Conservation (phyloP, 2,329 filamentous ascomycete genomes). For the Cladosporium sp. region DNA sequence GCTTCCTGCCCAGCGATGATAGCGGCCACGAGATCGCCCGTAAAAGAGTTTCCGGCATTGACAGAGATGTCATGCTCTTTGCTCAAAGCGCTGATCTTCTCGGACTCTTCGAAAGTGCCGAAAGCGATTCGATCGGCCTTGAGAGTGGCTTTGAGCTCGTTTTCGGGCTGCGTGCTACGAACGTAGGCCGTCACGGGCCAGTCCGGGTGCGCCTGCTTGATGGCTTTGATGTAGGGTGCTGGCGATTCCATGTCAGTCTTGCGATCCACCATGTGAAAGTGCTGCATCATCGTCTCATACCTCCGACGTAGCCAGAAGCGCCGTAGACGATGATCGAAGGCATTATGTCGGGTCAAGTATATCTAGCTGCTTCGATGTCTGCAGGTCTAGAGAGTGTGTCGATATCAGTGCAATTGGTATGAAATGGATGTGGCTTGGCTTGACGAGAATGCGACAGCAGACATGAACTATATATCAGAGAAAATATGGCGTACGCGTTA, state of each 20-base stretch:
- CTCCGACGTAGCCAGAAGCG: constrained; percentile 1
- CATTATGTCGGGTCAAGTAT: not conserved
- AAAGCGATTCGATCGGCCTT: constrained; percentile 4
- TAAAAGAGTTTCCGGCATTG: constrained; percentile 15
- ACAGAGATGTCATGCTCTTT: constrained; percentile 15
- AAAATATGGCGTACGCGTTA: not conserved
- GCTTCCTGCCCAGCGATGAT: constrained; percentile 13
- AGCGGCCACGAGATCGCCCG: constrained; percentile 4
- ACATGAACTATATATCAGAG: not conserved
- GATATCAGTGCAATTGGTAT: not conserved
- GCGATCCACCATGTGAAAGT: not conserved
- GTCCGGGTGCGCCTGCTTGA: constrained; percentile 14
- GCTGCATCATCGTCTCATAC: not conserved
- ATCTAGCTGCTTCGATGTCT: not conserved
- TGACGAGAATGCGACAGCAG: not conserved
- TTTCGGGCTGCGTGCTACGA: constrained; percentile 6
- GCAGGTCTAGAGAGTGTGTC: not conserved
- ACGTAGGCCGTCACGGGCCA: constrained; percentile 10
- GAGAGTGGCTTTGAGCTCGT: constrained; percentile 1
- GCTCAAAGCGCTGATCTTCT: constrained; percentile 13
- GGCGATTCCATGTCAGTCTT: not conserved
- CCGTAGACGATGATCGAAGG: not conserved
- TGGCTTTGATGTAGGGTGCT: constrained; percentile 10
- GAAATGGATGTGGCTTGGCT: not conserved
- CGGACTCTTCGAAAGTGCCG: not conserved